Evolutionary conservation across 192 early-diverging fungal genomes (phyloP).

Genomic region (Entomortierella lignicola): DNA sequence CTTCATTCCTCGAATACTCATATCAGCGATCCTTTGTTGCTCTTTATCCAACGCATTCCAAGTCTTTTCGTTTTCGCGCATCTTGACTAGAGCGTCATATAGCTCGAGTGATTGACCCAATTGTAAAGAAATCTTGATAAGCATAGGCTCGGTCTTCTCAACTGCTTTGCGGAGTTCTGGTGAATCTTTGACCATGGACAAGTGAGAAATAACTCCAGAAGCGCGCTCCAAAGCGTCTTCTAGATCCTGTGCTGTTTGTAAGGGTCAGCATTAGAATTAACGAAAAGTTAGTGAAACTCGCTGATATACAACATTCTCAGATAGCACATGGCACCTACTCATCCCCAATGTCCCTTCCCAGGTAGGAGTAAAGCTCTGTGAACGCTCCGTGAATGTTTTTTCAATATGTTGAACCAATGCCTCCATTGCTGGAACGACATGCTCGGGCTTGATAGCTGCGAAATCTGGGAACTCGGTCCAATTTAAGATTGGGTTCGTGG

Average conservation of each 20-base stretch:
- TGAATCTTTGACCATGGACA: constrained; percentile 66
- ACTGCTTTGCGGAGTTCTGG: constrained; percentile 61
- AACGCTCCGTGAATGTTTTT: constrained; percentile 56
- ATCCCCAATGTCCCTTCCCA: constrained; percentile 67
- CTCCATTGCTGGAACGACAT: constrained; percentile 59
- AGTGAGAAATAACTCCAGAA: constrained; percentile 60
- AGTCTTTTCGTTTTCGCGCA: constrained; percentile 35
- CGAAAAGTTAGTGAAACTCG: background rate
- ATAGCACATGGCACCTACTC: constrained; percentile 33
- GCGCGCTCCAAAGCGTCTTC: constrained; percentile 62
- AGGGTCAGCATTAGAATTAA: background rate
- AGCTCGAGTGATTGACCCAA: constrained; percentile 67
- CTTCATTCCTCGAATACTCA: constrained; percentile 61
- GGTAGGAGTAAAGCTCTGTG: constrained; percentile 58
- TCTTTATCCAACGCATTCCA: constrained; percentile 56
- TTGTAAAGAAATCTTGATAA: constrained; percentile 59
- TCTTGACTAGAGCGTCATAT: constrained; percentile 61
- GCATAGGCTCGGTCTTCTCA: constrained; percentile 62
- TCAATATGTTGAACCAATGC: constrained; percentile 52
- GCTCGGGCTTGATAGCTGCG: constrained; percentile 53
- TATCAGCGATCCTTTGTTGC: constrained; percentile 65
- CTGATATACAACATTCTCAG: too few species aligned
- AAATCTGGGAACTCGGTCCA: constrained; percentile 68
- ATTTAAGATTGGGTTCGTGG: constrained; percentile 51
- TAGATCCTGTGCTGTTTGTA: constrained; percentile 56